Percentiles rank a stretch among this genome's conserved stretches.
These are phyloP conservation scores for Colletotrichum lindemuthianum DNA, from an alignment of 2,329 filamentous ascomycete species.

Conservation along the genomic window DNA sequence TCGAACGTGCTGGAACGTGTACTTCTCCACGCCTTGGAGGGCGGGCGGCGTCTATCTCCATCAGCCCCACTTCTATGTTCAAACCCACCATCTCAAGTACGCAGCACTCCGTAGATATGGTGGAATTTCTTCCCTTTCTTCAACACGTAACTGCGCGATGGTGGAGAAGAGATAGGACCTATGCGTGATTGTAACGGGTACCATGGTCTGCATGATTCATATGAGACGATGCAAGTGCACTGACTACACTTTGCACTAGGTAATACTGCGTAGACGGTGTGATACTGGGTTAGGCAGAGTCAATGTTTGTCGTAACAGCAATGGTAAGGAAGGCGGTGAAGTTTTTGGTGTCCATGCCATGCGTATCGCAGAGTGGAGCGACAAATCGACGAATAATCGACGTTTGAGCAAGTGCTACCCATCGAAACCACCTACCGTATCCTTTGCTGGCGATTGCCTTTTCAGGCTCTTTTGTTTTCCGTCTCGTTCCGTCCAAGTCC, in stretches of 20 bases:
- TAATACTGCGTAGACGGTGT: too few relatives aligned
- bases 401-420: background rate
- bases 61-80: constrained; percentile 1
- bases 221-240: background rate
- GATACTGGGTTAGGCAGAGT: too few relatives aligned
- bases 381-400: constrained; percentile 32
- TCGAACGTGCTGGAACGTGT: constrained; percentile 22
- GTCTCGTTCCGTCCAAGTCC: background rate
- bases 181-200: too few relatives aligned
- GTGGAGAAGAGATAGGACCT: too few relatives aligned
- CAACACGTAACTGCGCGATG: too few relatives aligned
- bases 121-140: too few relatives aligned
- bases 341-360: background rate
- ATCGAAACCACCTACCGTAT: background rate
- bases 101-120: too few relatives aligned
- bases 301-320: background rate
- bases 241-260: too few relatives aligned
- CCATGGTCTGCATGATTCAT: background rate
- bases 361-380: constrained; percentile 8
- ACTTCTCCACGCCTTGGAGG: background rate
- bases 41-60: constrained; percentile 14
- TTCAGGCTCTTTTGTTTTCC: background rate
- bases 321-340: background rate
- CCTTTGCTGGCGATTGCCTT: background rate
- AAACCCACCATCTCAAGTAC: too few relatives aligned